Evolutionary conservation across 2,329 filamentous ascomycete species (phyloP), one percentile per base, ranked within the genome.

Genomic region (Grosmannia penicillata): DNA sequence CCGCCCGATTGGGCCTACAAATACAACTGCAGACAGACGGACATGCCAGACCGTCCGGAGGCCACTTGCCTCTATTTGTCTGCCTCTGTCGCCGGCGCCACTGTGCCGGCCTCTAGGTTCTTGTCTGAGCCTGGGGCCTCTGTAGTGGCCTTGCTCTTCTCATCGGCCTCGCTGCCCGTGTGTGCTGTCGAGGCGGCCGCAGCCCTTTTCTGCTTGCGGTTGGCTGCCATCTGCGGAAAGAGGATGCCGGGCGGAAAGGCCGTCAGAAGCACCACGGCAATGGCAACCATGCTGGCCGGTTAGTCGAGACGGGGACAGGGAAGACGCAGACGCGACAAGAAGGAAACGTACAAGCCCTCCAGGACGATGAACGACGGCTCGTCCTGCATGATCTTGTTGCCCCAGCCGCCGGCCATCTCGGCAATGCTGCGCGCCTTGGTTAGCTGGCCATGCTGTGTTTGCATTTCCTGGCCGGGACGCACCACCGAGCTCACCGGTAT

Each of bases 391-490:
- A 78, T 70, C 14, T 60, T 50, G 55, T 74, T 76, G 9, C 68
- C 70, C 72, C 73, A 79, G 17, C 75, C 74, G 21, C 70, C 70
- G 2, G 68, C 66, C 70, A 78, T 75, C 51, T 78, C 74, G 2
- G 66, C 68, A 38, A 78, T 69, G 48, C 71, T 73, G 27, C n/a
- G n/a, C n/a, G n/a, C n/a, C n/a, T n/a, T n/a, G n/a, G n/a, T n/a
- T n/a, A n/a, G n/a, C n/a, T n/a, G n/a, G n/a, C n/a, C n/a, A n/a
- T n/a, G n/a, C n/a, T n/a, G n/a, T n/a, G n/a, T n/a, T n/a, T n/a
- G n/a, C n/a, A n/a, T n/a, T n/a, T n/a, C n/a, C n/a, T n/a, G n/a
- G n/a, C n/a, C n/a, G n/a, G n/a, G n/a, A n/a, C n/a, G n/a, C n/a
- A n/a, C n/a, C n/a, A n/a, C n/a, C n/a, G n/a, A n/a, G 56, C 63